Evolutionary conservation across 768 basidiomycete species (phyloP).

Genomic region (Suillus variegatus): DNA sequence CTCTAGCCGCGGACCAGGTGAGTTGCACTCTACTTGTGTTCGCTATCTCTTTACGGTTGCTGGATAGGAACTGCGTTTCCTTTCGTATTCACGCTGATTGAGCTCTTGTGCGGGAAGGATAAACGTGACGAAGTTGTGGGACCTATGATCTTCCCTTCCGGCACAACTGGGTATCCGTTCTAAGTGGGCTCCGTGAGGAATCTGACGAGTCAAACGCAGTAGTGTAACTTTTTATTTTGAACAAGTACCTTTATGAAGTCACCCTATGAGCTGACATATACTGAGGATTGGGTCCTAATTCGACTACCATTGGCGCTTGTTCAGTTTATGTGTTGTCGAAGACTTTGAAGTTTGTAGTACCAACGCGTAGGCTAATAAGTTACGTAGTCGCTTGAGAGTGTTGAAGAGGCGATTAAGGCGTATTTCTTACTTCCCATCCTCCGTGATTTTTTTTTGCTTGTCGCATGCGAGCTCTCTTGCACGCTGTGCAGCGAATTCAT

Average conservation of each 20-base stretch:
- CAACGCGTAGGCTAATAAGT: neutral
- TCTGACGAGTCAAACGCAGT: neutral
- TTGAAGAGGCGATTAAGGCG: conserved; percentile 16
- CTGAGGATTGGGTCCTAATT: neutral
- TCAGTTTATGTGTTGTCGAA: neutral
- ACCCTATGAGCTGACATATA: neutral
- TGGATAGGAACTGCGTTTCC: conserved; percentile 68
- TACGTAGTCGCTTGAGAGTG: conserved; percentile 20
- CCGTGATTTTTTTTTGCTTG: conserved; percentile 10
- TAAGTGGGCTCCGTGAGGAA: conserved; percentile 5
- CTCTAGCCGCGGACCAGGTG: conserved; percentile 73
- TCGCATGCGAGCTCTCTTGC: conserved; percentile 30
- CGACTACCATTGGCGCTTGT: neutral
- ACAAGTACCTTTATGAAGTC: neutral
- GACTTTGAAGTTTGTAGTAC: neutral
- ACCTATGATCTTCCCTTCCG: conserved; percentile 73
- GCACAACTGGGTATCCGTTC: conserved; percentile 42
- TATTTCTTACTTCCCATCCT: conserved; percentile 9
- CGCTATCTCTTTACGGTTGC: neutral
- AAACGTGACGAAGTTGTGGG: conserved; percentile 60
- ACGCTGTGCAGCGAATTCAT: conserved; percentile 28
- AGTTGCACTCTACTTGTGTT: conserved; percentile 16
- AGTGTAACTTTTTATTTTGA: neutral
- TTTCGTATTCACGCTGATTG: conserved; percentile 77
- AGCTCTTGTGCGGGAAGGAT: conserved; percentile 62